Evolutionary conservation across 306 rosid species (phyloP), one percentile per base, ranked within the genome.

Genomic region (Boehmeria nivea): DNA sequence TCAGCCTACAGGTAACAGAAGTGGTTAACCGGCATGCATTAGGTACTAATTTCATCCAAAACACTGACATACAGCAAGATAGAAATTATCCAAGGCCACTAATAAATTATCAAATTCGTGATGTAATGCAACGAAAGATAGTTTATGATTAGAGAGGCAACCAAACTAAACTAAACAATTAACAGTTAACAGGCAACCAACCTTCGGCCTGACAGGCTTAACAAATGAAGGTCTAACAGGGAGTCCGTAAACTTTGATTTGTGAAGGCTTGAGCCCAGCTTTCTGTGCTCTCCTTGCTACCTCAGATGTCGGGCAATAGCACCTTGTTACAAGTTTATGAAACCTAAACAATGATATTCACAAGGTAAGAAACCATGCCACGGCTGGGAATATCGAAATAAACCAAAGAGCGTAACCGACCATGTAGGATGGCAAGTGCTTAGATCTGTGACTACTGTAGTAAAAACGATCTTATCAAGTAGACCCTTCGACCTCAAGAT

Each of bases 381-480:
- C n/a, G n/a, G n/a, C n/a, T n/a, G 48, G 3, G 57, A 23, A 48
- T 33, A 44, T 51, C 23, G 14, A 27, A 50, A 17, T 15, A 59
- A 31, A 64, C 23, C 12, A 26, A 40, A 14, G 36, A 18, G 25
- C 39, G 43, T 49, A 73, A 76, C 93, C 53, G 43, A 87, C 99
- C 99, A 91, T 58, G 99, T 91, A 20, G 99, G 99, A 75, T 91
- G 99, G 75, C 99, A 91, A 2, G 99, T 91, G 85, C 99, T 91
- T 71, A 91, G 79, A 87, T 91, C 99, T 14, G 99, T 91, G 62
- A 91, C 40, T 16, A 91, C 99, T 36, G 99, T 91, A 47, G 99
- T 91, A 72, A 91, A 91, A 67, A 87, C 94, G 57, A 91, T 91
- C 81, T 91, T 85, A 60, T 85, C 65, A 75, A 91, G 67, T 45